These are phyloP conservation scores for Blastomyces gilchristii DNA, from an alignment of 2,329 filamentous ascomycete species.

Conservation along the genomic window DNA sequence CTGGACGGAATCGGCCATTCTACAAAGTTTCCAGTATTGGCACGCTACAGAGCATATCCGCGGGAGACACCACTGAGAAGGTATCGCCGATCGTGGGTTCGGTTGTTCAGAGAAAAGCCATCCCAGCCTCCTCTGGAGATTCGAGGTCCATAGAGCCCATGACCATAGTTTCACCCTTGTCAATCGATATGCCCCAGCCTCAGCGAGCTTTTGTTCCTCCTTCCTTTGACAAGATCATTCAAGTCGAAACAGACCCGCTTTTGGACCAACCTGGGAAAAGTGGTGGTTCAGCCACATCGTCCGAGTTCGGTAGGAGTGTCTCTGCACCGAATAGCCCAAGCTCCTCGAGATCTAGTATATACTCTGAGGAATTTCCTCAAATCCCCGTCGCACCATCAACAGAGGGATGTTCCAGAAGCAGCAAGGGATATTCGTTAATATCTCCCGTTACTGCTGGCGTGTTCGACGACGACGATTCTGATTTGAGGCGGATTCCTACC, in stretches of 20 bases:
- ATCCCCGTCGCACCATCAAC: not conserved
- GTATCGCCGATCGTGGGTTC: conserved; percentile 7
- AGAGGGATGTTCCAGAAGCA: not conserved
- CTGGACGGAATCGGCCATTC: not conserved
- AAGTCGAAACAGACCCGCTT: conserved; percentile 5
- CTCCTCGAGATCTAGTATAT: conserved; percentile 8
- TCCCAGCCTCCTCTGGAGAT: not conserved
- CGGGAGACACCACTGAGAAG: not conserved
- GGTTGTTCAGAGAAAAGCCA: not conserved
- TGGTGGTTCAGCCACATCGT: conserved; percentile 4
- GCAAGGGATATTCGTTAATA: conserved; percentile 18
- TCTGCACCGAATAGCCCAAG: conserved; percentile 2
- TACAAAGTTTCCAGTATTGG: not conserved
- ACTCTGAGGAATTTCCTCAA: not conserved
- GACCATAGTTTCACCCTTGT: conserved; percentile 19
- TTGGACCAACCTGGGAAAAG: not conserved
- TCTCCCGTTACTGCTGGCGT: conserved; percentile 19
- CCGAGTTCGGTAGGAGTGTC: not conserved
- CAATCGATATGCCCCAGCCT: conserved; percentile 18
- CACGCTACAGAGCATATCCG: not conserved
- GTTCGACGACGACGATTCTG: conserved; percentile 25
- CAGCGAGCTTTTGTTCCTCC: conserved; percentile 12
- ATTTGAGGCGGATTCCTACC: conserved; percentile 14
- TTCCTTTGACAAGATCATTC: conserved; percentile 1
- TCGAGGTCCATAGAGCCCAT: conserved; percentile 10